Evolutionary conservation across 352 stramenopile genomes (phyloP).

Genomic region (Peronospora farinosa): DNA sequence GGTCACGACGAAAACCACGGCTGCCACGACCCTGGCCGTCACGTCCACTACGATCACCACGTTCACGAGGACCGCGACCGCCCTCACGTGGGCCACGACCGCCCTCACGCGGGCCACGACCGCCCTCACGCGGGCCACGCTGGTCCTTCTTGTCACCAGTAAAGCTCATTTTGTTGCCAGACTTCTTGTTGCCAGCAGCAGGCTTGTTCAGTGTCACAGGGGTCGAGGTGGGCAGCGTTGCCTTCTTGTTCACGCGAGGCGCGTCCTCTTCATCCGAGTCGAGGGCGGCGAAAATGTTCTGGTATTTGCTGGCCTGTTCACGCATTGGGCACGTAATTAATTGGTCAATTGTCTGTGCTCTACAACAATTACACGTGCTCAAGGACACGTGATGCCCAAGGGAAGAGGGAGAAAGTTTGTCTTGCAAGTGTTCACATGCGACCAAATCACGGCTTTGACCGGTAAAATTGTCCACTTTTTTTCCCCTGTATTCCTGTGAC

Average conservation of each 20-base stretch:
- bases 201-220: slow-evolving; percentile 78
- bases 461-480: slow-evolving; percentile 4
- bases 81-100: slow-evolving; percentile 50
- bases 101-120: slow-evolving; percentile 58
- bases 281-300: slow-evolving; percentile 69
- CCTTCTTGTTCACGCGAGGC: slow-evolving; percentile 59
- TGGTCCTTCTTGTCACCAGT: slow-evolving; percentile 53
- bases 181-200: slow-evolving; percentile 78
- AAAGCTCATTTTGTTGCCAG: slow-evolving; percentile 50
- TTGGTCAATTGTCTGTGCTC: slow-evolving; percentile 11
- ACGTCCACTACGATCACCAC: slow-evolving; percentile 48
- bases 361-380: not conserved
- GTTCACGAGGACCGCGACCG: slow-evolving; percentile 53
- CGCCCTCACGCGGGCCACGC: slow-evolving; percentile 41
- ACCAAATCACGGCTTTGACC: slow-evolving; percentile 21
- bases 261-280: slow-evolving; percentile 77
- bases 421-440: slow-evolving; percentile 13
- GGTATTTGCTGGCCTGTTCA: slow-evolving; percentile 41
- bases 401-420: not conserved
- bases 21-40: slow-evolving; percentile 38
- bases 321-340: slow-evolving; percentile 7
- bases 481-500: not conserved
- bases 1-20: slow-evolving; percentile 77
- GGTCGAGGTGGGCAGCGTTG: slow-evolving; percentile 38
- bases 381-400: not conserved